Conservation (phyloP, 2,329 filamentous ascomycete species). For the Colletotrichum limetticola region DNA sequence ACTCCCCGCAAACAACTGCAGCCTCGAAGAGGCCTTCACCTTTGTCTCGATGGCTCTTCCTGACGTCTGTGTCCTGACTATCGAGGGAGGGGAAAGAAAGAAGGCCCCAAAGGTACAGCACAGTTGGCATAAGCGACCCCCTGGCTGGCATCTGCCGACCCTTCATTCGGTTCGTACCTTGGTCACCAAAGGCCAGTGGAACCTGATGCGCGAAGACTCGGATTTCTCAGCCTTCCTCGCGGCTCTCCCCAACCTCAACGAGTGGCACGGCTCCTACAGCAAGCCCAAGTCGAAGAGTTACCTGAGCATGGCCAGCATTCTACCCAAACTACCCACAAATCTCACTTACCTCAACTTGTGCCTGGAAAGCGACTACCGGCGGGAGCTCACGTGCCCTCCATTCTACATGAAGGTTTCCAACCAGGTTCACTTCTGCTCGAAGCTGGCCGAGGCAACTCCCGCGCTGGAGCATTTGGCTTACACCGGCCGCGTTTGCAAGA, state of each 20-base stretch:
- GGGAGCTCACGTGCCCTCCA: constrained; percentile 68
- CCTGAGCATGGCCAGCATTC: constrained; percentile 72
- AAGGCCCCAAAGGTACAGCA: constrained; percentile 74
- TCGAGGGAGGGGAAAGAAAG: constrained; percentile 82
- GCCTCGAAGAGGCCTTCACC: constrained; percentile 75
- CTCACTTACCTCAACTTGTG: constrained; percentile 74
- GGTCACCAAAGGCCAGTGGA: constrained; percentile 82
- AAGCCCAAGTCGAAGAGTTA: constrained; percentile 82
- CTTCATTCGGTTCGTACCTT: constrained; percentile 72
- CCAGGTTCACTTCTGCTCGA: constrained; percentile 70
- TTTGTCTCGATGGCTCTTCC: constrained; percentile 70
- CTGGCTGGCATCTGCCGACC: constrained; percentile 51
- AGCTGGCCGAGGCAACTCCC: constrained; percentile 68
- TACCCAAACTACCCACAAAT: constrained; percentile 66
- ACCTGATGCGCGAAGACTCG: constrained; percentile 70
- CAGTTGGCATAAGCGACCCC: constrained; percentile 36
- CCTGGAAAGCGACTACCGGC: constrained; percentile 77
- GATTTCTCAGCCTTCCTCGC: constrained; percentile 72
- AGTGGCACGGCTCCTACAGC: constrained; percentile 73
- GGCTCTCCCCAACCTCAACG: constrained; percentile 73
- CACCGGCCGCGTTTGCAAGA: constrained; percentile 76
- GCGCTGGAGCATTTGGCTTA: constrained; percentile 76
- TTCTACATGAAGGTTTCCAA: constrained; percentile 71
- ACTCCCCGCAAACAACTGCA: constrained; percentile 73
- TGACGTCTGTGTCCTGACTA: constrained; percentile 72